Percentiles rank a stretch among this genome's conserved stretches.
Conservation (phyloP, 1,284 basidiomycete species). For the Apiotrichum gracile region DNA sequence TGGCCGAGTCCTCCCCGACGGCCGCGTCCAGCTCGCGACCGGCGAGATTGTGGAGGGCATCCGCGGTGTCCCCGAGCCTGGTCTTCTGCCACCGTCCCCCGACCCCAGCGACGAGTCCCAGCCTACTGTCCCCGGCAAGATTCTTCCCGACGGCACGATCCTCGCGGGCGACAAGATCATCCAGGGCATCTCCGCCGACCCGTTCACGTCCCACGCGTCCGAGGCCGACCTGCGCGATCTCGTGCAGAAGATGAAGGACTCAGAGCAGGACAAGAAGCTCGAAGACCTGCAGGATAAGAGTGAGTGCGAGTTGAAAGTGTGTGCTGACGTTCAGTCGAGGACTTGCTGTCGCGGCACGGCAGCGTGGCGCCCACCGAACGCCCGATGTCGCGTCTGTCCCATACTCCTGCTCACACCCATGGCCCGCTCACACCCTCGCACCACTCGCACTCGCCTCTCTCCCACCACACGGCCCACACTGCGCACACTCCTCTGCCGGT, state of each 20-base stretch:
- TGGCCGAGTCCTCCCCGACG: constrained; percentile 37
- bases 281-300: constrained; percentile 35
- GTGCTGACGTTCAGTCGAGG: constrained; percentile 1
- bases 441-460: neutral
- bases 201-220: constrained; percentile 15
- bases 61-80: constrained; percentile 24
- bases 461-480: neutral
- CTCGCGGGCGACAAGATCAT: constrained; percentile 40
- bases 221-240: constrained; percentile 15
- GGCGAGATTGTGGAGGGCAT: constrained; percentile 44
- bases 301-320: constrained; percentile 14
- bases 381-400: neutral
- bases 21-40: constrained; percentile 38
- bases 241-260: constrained; percentile 24
- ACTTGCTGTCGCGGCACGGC: constrained; percentile 1
- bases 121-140: constrained; percentile 26
- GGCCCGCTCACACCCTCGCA: neutral
- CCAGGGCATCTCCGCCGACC: constrained; percentile 33
- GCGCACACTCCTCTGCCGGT: neutral
- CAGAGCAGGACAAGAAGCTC: constrained; percentile 37
- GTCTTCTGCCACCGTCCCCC: constrained; percentile 4
- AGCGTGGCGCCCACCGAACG: constrained; percentile 1
- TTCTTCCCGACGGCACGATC: constrained; percentile 41
- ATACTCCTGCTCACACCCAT: neutral
- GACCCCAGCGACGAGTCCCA: constrained; percentile 5